These are phyloP conservation scores for Aspergillus biplanus DNA, from an alignment of 495 filamentous ascomycete genomes.

Conservation along the genomic window DNA sequence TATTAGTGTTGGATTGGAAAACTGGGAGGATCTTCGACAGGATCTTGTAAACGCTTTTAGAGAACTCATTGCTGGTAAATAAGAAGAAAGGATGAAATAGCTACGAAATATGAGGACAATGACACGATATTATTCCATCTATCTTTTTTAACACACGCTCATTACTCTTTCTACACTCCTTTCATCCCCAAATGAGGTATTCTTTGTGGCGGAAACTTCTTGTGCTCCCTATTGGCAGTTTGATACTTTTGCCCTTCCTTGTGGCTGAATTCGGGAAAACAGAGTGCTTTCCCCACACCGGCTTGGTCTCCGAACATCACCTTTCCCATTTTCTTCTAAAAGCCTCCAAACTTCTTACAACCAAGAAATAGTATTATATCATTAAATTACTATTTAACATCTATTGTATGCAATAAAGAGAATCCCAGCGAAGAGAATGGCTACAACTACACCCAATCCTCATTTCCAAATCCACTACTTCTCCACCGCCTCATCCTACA, in stretches of 20 bases:
- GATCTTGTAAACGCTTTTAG: slow-evolving; percentile 74
- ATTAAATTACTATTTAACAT: too few relatives aligned
- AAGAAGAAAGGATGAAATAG: background rate
- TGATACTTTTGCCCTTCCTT: too few relatives aligned
- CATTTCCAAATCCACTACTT: slow-evolving; percentile 86
- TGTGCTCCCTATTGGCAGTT: too few relatives aligned
- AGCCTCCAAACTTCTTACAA: too few relatives aligned
- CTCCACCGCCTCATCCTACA: slow-evolving; percentile 75
- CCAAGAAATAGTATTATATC: too few relatives aligned
- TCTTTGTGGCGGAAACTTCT: too few relatives aligned
- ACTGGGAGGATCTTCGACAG: slow-evolving; percentile 77
- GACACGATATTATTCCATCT: background rate
- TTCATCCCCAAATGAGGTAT: background rate
- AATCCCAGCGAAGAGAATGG: slow-evolving; percentile 10
- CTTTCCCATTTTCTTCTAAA: background rate
- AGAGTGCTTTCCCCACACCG: too few relatives aligned
- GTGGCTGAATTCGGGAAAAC: background rate
- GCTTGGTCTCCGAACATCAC: background rate
- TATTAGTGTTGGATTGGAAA: slow-evolving; percentile 85
- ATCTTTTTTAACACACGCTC: background rate
- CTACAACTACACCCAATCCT: slow-evolving; percentile 11
- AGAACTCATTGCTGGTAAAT: slow-evolving; percentile 30
- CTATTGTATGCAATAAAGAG: background rate
- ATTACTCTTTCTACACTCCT: background rate
- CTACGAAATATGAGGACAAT: background rate